A percentile compares a stretch with the other conserved stretches of the same genome.
Conservation (phyloP, 495 filamentous ascomycete species). For the Letharia columbiana region DNA sequence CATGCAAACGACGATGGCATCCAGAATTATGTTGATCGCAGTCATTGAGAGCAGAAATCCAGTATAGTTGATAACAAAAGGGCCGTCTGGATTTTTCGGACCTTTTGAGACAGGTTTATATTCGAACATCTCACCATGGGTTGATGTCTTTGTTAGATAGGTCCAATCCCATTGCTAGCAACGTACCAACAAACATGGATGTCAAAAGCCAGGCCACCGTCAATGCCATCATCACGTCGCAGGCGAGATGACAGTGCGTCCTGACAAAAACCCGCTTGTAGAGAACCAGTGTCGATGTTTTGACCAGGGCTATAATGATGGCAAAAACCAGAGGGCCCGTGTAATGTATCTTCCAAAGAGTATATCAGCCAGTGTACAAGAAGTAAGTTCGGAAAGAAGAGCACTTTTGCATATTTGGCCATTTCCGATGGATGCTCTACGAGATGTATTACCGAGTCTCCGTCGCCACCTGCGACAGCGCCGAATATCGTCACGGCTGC, state of each 20-base stretch:
- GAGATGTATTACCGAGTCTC: not conserved
- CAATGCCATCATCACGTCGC: not conserved
- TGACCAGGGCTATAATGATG: not conserved
- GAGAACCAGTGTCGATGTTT: not conserved
- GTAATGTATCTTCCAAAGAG: not conserved
- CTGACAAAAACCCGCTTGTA: not conserved
- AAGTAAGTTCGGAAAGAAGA: not conserved
- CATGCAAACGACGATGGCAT: not conserved
- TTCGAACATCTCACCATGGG: not conserved
- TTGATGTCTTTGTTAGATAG: not conserved
- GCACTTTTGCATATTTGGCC: not conserved
- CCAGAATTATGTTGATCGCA: not conserved
- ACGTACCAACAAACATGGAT: not conserved
- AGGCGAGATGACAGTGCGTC: not conserved
- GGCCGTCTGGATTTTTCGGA: not conserved
- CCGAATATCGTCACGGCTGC: not conserved
- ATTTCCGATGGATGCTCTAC: not conserved
- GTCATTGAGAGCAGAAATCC: not conserved
- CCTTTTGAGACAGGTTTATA: not conserved
- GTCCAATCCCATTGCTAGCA: not conserved
- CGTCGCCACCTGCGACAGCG: not conserved
- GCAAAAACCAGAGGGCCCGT: not conserved
- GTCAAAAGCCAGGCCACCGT: not conserved
- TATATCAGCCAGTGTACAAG: not conserved
- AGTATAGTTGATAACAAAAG: not conserved